Conservation (phyloP, 495 filamentous ascomycete species). For the Cercophora scortea region DNA sequence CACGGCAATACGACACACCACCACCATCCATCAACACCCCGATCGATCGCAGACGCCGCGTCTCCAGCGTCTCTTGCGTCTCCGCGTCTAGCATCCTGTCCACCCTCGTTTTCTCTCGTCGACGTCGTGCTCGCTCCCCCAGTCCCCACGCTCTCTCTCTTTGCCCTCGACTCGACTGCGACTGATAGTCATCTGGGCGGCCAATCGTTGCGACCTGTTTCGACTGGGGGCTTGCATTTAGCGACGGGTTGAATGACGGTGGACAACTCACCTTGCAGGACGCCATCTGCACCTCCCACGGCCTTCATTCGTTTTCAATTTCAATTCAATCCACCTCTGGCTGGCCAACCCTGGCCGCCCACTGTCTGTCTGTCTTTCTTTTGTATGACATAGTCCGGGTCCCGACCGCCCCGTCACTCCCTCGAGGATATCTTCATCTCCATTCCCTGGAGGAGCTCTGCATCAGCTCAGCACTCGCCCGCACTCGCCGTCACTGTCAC, state of each 20-base stretch:
- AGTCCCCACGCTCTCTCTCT: no score
- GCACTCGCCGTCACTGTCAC: not conserved
- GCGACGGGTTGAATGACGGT: conserved; percentile 20
- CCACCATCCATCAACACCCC: no score
- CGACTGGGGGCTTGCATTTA: conserved; percentile 8
- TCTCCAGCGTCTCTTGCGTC: no score
- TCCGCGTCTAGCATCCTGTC: no score
- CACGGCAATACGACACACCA: no score
- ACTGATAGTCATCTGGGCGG: no score
- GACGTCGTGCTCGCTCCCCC: no score
- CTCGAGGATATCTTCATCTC: not conserved
- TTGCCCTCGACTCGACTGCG: not conserved
- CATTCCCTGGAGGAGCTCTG: not conserved
- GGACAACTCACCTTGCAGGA: conserved; percentile 45
- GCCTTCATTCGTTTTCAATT: conserved; percentile 24
- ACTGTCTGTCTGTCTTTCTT: conserved; percentile 9
- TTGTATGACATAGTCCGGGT: conserved; percentile 14
- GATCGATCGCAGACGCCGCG: no score
- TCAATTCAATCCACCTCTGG: not conserved
- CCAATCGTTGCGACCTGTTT: no score
- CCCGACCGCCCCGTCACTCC: not conserved
- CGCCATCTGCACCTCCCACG: conserved; percentile 34
- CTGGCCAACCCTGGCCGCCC: conserved; percentile 2
- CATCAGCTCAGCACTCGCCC: not conserved
- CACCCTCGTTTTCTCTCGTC: no score